phyloP scores from a whole-genome alignment of 495 filamentous ascomycete genomes.

The Penicillium egyptiacum region DNA sequence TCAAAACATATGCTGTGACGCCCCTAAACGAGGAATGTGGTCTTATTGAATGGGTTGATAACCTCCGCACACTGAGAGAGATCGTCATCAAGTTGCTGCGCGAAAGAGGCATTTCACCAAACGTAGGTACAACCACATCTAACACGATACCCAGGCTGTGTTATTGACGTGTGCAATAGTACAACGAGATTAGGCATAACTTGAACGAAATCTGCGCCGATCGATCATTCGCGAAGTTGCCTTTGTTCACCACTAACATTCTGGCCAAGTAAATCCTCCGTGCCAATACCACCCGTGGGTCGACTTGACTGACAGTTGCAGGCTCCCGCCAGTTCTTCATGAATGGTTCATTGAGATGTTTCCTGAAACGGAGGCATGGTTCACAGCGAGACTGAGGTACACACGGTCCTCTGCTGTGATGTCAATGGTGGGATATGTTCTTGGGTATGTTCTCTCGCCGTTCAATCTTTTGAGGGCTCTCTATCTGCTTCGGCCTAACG shows the following conservation, averaged over 20 bases:
- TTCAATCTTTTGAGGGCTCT: neutral
- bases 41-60: conserved; percentile 98
- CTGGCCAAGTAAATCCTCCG: conserved; percentile 40
- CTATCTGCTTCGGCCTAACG: neutral
- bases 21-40: conserved; percentile 97
- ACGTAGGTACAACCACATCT: conserved; percentile 33
- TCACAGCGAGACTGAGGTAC: conserved; percentile 84
- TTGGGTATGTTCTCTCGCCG: conserved; percentile 55
- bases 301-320: conserved; percentile 22
- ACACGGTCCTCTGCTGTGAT: conserved; percentile 93
- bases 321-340: conserved; percentile 79
- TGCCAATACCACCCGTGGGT: neutral
- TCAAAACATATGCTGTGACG: conserved; percentile 95
- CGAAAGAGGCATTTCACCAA: conserved; percentile 62
- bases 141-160: neutral
- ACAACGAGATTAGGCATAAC: conserved; percentile 55
- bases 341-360: conserved; percentile 97
- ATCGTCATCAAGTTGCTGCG: conserved; percentile 79
- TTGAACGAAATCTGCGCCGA: conserved; percentile 59
- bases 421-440: conserved; percentile 94
- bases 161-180: conserved; percentile 38
- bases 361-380: conserved; percentile 89
- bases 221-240: conserved; percentile 45
- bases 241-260: conserved; percentile 69
- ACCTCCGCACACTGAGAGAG: conserved; percentile 88